Evolutionary conservation across 2,329 filamentous ascomycete species (phyloP).

Genomic region (Colletotrichum melonis): DNA sequence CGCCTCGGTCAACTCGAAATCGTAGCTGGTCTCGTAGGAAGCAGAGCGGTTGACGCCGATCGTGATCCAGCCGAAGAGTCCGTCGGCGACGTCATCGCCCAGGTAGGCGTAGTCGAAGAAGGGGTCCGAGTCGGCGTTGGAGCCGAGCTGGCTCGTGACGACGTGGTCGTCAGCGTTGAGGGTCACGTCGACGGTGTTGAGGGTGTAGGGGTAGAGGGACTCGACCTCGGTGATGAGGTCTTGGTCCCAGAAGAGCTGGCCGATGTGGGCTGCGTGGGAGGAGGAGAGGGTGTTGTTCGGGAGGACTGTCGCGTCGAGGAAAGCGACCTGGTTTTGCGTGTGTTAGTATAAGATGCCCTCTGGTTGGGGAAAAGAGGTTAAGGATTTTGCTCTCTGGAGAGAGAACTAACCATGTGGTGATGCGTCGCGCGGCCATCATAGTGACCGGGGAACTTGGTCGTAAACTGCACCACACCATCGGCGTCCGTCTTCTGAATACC

Average conservation of each 20-base stretch:
- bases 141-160: constrained; percentile 53
- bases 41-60: constrained; percentile 50
- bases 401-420: constrained; percentile 50
- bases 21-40: constrained; percentile 10
- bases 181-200: constrained; percentile 16
- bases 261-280: constrained; percentile 49
- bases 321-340: neutral
- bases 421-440: constrained; percentile 59
- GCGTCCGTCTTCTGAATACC: constrained; percentile 37
- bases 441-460: constrained; percentile 57
- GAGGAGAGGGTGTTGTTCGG: constrained; percentile 58
- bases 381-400: neutral
- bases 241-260: constrained; percentile 33
- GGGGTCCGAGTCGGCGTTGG: constrained; percentile 59
- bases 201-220: constrained; percentile 26
- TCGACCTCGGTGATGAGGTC: constrained; percentile 22
- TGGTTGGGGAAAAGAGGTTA: neutral
- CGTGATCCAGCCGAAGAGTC: constrained; percentile 60
- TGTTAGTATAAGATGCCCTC: neutral
- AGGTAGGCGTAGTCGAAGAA: constrained; percentile 64
- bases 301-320: constrained; percentile 17
- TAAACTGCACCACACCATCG: constrained; percentile 47
- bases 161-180: constrained; percentile 53
- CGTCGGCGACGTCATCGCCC: constrained; percentile 57
- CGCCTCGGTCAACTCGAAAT: constrained; percentile 7